phyloP scores from a whole-genome alignment of 352 stramenopile genomes.

The Globisporangium canariense region DNA sequence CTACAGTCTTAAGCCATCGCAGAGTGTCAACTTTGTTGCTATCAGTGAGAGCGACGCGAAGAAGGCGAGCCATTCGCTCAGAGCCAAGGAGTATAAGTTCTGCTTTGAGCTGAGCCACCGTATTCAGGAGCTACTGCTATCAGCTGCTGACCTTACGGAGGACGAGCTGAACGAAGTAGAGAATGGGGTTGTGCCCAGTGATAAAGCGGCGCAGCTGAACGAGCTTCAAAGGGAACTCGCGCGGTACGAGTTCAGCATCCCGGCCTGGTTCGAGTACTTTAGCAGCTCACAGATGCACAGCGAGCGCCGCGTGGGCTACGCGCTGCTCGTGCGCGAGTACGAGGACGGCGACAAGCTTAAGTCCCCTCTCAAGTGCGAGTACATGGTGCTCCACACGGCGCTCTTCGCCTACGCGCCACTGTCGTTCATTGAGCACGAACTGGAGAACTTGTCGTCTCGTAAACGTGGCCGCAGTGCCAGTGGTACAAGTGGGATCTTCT shows the following conservation, averaged over 20 bases:
- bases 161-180: neutral
- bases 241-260: slow-evolving; percentile 33
- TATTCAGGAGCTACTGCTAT: slow-evolving; percentile 13
- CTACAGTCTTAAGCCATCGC: slow-evolving; percentile 37
- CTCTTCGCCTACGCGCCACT: slow-evolving; percentile 38
- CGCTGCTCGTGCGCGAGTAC: slow-evolving; percentile 31
- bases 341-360: slow-evolving; percentile 2
- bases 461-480: slow-evolving; percentile 15
- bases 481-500: slow-evolving; percentile 14
- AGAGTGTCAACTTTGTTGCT: neutral
- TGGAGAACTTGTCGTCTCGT: slow-evolving; percentile 9
- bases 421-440: slow-evolving; percentile 33
- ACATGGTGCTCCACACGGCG: slow-evolving; percentile 36
- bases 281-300: slow-evolving; percentile 29
- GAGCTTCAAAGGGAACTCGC: slow-evolving; percentile 28
- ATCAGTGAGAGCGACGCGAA: slow-evolving; percentile 21
- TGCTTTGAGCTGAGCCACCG: slow-evolving; percentile 48
- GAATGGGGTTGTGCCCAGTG: neutral
- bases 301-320: slow-evolving; percentile 50
- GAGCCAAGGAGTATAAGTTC: slow-evolving; percentile 52
- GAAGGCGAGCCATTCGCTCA: slow-evolving; percentile 28
- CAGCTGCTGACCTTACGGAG: neutral
- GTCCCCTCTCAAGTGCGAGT: slow-evolving; percentile 17
- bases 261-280: slow-evolving; percentile 59
- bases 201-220: slow-evolving; percentile 17